Evolutionary conservation across 805 yeast species (phyloP), one percentile per base, ranked within the genome.

Genomic region (Teunomyces stri): DNA sequence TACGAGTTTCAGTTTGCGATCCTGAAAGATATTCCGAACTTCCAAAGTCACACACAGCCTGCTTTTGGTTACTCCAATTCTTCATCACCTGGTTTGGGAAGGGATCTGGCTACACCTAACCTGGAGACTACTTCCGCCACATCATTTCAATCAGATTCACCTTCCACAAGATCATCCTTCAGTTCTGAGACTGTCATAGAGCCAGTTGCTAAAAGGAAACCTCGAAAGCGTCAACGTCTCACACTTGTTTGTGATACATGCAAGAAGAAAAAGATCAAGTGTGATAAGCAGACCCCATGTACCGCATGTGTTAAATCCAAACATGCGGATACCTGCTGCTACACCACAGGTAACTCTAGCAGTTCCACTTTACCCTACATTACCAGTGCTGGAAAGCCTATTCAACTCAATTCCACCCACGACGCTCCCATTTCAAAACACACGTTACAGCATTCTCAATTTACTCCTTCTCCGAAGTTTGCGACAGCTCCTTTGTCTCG

Each of bases 231-330:
- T 4, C 43, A 42, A 12, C 40, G 53, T 6, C 41, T 51, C 45
- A 52, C 57, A 11, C 47, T 50, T 31, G 64, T 58, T 16, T 59
- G 64, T 49, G 52, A 51, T 30, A 53, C 52, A 38, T 59, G 64
- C 54, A 59, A 58, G 29, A 47, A 54, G 18, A 49, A 59, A 39
- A 59, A 59, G 45, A 58, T 58, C 38, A 50, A 52, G 18, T 59
- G 64, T 31, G 60, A 59, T 44, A 58, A 58, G 36, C 60, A 54
- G 10, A 42, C 36, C n/a, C 64, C 64, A 5, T 59, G 64, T 36
- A 34, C 41, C 7, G 37, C 51, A 5, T 51, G 53, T 41, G 42
- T 48, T 29, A 50, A 50, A 30, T 46, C 51, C 22, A 43, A 46
- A 13, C 42, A 43, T 15, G 40, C 36, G 10, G 45, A 36, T 21